Conservation (phyloP, 1,284 basidiomycete species). For the Tilletia setariae region DNA sequence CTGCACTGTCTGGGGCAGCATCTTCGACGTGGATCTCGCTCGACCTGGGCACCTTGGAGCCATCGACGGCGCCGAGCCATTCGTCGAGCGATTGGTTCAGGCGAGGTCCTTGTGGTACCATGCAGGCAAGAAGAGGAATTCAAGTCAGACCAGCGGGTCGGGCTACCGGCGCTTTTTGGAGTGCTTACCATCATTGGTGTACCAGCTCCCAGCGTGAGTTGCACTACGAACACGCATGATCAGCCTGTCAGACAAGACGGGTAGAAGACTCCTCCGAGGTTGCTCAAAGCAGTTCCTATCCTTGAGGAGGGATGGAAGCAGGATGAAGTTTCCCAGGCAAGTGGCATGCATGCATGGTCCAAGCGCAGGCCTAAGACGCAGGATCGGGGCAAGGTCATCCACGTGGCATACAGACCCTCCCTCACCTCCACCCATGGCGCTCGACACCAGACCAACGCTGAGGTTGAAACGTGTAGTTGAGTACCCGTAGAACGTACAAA, state of each 20-base stretch:
- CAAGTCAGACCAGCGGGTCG: background rate
- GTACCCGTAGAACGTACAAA: too few relatives aligned
- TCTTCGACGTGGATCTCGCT: conserved; percentile 17
- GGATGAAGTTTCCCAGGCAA: too few relatives aligned
- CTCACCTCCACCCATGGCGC: too few relatives aligned
- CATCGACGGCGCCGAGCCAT: conserved; percentile 27
- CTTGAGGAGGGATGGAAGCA: too few relatives aligned
- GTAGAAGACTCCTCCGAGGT: background rate
- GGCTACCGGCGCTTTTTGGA: background rate
- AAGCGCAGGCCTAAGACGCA: background rate
- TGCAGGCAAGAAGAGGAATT: background rate
- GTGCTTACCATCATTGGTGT: conserved; percentile 66
- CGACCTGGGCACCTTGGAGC: conserved; percentile 18
- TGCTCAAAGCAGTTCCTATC: too few relatives aligned
- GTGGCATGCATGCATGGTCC: too few relatives aligned
- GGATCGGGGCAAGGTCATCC: background rate
- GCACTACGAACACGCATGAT: conserved; percentile 57
- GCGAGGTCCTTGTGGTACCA: background rate
- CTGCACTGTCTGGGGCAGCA: background rate
- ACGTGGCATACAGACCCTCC: too few relatives aligned
- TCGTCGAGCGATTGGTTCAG: conserved; percentile 23
- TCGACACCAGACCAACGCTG: too few relatives aligned
- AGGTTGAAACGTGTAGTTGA: too few relatives aligned
- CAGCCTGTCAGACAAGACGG: background rate
- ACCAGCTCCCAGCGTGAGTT: conserved; percentile 89